Percentiles rank a stretch among this genome's conserved stretches.
These are phyloP conservation scores for Onygenales sp. DNA, from an alignment of 2,329 filamentous ascomycete genomes.

Conservation along the genomic window DNA sequence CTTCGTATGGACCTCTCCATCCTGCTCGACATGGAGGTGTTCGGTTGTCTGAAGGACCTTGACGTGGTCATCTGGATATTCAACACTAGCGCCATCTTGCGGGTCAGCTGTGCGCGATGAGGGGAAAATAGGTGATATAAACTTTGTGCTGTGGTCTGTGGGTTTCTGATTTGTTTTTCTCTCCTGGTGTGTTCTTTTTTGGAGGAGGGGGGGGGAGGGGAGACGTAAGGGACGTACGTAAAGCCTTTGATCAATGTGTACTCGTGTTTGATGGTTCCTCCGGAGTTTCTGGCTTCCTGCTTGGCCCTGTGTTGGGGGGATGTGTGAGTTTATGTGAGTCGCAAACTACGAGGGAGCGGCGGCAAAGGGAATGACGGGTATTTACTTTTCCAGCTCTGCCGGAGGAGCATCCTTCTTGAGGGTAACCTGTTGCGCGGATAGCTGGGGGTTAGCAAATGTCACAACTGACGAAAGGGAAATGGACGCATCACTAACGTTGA, in stretches of 20 bases:
- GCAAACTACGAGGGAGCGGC: background rate
- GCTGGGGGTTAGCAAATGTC: background rate
- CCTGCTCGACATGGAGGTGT: conserved; percentile 69
- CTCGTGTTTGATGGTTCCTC: conserved; percentile 75
- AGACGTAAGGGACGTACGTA: conserved; percentile 50
- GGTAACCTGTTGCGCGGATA: conserved; percentile 53
- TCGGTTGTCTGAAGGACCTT: conserved; percentile 57
- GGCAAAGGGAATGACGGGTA: background rate
- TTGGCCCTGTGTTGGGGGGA: conserved; percentile 52
- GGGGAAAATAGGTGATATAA: too few relatives aligned
- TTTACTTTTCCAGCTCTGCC: conserved; percentile 60
- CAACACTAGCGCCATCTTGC: conserved; percentile 49
- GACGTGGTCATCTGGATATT: conserved; percentile 59
- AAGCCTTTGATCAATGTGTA: conserved; percentile 88
- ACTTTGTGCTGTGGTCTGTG: too few relatives aligned
- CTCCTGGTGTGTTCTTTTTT: background rate
- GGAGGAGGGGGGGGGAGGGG: background rate
- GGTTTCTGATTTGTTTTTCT: too few relatives aligned
- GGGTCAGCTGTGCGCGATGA: background rate
- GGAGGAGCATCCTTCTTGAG: conserved; percentile 60
- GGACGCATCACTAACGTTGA: conserved; percentile 8
- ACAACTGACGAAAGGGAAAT: background rate
- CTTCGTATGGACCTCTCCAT: conserved; percentile 62
- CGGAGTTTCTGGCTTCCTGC: conserved; percentile 62
- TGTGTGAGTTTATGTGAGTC: conserved; percentile 4